These are phyloP conservation scores for Dactylorhiza incarnata DNA, from an alignment of 106 monocot species.

Conservation along the genomic window DNA sequence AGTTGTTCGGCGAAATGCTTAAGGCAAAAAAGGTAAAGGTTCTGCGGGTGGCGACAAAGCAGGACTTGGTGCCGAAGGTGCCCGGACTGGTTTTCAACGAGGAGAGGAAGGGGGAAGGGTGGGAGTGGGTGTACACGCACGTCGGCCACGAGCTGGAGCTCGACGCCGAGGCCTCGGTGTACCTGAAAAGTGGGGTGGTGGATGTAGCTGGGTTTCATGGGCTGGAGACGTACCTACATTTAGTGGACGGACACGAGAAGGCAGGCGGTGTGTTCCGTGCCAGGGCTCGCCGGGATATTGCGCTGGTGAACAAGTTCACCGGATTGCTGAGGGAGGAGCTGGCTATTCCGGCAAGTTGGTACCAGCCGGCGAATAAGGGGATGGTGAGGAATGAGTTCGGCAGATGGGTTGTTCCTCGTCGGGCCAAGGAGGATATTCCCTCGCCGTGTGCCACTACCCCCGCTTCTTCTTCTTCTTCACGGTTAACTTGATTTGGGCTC, in stretches of 20 bases:
- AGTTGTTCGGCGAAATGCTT: slow-evolving; percentile 31
- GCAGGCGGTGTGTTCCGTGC: slow-evolving; percentile 20
- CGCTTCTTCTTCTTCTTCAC: neutral
- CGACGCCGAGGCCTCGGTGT: slow-evolving; percentile 34
- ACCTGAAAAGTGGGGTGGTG: slow-evolving; percentile 25
- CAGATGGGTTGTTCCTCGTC: slow-evolving; percentile 31
- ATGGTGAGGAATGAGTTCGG: slow-evolving; percentile 33
- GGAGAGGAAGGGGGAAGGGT: slow-evolving; percentile 15
- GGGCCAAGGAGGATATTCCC: slow-evolving; percentile 38
- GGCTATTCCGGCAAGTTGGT: slow-evolving; percentile 46
- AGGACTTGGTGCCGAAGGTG: slow-evolving; percentile 62
- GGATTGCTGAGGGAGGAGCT: slow-evolving; percentile 49
- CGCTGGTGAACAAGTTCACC: slow-evolving; percentile 56
- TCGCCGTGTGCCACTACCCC: slow-evolving; percentile 9
- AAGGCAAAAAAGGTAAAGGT: slow-evolving; percentile 30
- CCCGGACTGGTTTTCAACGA: slow-evolving; percentile 64
- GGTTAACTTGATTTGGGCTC: too few species aligned
- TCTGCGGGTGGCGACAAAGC: slow-evolving; percentile 40
- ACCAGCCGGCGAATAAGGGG: slow-evolving; percentile 36
- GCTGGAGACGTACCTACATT: slow-evolving; percentile 67
- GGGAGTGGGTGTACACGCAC: slow-evolving; percentile 48
- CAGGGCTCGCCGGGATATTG: slow-evolving; percentile 41
- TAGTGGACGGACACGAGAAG: slow-evolving; percentile 41
- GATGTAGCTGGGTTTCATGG: slow-evolving; percentile 44
- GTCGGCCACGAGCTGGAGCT: slow-evolving; percentile 42